Percentiles rank a stretch among this genome's conserved stretches.
These are phyloP conservation scores for Gliomastix tumulicola DNA, from an alignment of 2,329 filamentous ascomycete genomes.

Conservation along the genomic window DNA sequence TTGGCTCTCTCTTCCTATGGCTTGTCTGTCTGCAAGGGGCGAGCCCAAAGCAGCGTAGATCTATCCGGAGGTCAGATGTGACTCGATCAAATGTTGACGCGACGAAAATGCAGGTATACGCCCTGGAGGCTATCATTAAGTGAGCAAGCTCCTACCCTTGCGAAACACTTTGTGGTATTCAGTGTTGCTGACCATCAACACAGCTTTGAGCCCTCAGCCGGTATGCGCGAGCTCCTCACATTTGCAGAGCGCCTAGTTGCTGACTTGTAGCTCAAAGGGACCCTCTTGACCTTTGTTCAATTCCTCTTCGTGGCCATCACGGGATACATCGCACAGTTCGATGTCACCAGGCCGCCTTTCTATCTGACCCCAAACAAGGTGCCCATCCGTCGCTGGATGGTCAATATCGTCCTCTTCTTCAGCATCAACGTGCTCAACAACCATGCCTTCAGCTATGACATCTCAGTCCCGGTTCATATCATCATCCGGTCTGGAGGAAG, in stretches of 20 bases:
- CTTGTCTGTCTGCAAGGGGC: no score
- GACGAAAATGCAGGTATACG: conserved; percentile 64
- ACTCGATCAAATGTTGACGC: not conserved
- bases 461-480: conserved; percentile 94
- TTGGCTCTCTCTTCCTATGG: not conserved
- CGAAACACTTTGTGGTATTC: not conserved
- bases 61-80: not conserved
- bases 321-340: conserved; percentile 71
- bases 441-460: conserved; percentile 93
- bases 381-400: conserved; percentile 74
- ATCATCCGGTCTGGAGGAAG: conserved; percentile 92
- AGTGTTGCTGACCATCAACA: no score
- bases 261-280: conserved; percentile 19
- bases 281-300: conserved; percentile 82
- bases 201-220: conserved; percentile 71
- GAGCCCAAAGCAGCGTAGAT: no score
- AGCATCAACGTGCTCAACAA: conserved; percentile 95
- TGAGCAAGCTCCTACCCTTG: conserved; percentile 35
- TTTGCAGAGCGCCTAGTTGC: conserved; percentile 8
- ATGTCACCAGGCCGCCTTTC: conserved; percentile 57
- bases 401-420: conserved; percentile 89
- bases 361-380: conserved; percentile 74
- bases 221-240: conserved; percentile 35
- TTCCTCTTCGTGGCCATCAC: conserved; percentile 77
- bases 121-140: conserved; percentile 92